Evolutionary conservation across 73 alveolate genomes (phyloP).

Genomic region (Blepharisma stoltei): DNA sequence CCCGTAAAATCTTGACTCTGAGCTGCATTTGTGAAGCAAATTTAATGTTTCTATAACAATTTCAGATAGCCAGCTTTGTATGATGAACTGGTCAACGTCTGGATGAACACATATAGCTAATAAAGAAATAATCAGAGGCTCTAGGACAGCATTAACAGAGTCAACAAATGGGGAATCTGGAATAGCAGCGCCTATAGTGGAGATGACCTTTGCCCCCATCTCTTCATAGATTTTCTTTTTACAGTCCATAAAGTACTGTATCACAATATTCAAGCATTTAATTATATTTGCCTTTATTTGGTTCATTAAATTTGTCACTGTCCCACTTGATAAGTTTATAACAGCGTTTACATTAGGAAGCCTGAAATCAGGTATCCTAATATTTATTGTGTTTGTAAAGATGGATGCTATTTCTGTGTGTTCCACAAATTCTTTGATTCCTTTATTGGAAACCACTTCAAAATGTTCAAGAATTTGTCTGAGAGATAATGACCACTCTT

Average conservation of each 20-base stretch:
- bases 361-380: background rate
- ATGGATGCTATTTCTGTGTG: background rate
- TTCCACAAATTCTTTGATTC: conserved; percentile 2
- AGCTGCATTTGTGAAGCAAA: conserved; percentile 11
- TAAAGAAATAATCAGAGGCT: background rate
- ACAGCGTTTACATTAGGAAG: background rate
- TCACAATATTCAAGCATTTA: background rate
- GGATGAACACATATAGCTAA: background rate
- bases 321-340: background rate
- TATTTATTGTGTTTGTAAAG: background rate
- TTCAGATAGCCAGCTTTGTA: background rate
- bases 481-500: conserved; percentile 22
- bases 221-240: conserved; percentile 11
- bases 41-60: conserved; percentile 7
- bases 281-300: conserved; percentile 10
- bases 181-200: background rate
- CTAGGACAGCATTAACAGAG: background rate
- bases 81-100: no score
- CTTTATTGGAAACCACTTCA: conserved; percentile 22
- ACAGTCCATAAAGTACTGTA: background rate
- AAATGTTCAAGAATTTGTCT: conserved; percentile 17
- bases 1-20: conserved; percentile 33
- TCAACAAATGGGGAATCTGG: conserved; percentile 26
- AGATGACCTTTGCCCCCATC: background rate
- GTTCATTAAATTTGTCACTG: background rate